Percentiles rank a stretch among this genome's conserved stretches.
Evolutionary conservation across 805 yeast species (phyloP).

Genomic region (Starmerella potacharoeniae): DNA sequence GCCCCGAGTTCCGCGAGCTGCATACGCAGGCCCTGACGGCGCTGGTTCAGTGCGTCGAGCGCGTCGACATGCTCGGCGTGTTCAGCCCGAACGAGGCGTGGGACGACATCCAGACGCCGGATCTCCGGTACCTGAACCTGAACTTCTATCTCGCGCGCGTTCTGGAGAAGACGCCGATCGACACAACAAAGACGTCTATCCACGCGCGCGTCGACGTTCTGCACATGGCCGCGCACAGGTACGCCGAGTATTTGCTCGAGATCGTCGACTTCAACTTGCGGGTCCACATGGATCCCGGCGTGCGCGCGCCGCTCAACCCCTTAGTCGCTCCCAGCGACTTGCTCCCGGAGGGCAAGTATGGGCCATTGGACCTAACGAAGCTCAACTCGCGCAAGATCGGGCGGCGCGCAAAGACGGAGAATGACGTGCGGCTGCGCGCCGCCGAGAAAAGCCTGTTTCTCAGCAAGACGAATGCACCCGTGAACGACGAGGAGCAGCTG

Average conservation of each 20-base stretch:
- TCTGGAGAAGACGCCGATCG: constrained; percentile 26
- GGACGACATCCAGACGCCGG: constrained; percentile 55
- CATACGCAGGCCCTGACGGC: constrained; percentile 7
- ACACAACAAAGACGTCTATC: constrained; percentile 10
- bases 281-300: not conserved
- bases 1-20: constrained; percentile 5
- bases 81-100: constrained; percentile 63
- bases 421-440: not conserved
- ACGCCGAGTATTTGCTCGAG: constrained; percentile 22
- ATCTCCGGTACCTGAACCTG: constrained; percentile 48
- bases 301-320: not conserved
- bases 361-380: constrained; percentile 3
- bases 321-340: not conserved
- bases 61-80: constrained; percentile 39
- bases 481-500: constrained; percentile 6
- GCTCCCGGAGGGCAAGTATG: constrained; percentile 15
- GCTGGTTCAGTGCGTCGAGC: constrained; percentile 4
- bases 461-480: not conserved
- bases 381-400: not conserved
- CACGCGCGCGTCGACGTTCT: constrained; percentile 18
- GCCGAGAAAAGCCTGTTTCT: not conserved
- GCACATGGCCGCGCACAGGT: constrained; percentile 18
- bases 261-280: constrained; percentile 1
- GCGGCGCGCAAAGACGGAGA: not conserved
- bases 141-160: constrained; percentile 47